Evolutionary conservation across 192 early-diverging fungal species (phyloP), one percentile per base, ranked within the genome.

Genomic region (Entomortierella lignicola): DNA sequence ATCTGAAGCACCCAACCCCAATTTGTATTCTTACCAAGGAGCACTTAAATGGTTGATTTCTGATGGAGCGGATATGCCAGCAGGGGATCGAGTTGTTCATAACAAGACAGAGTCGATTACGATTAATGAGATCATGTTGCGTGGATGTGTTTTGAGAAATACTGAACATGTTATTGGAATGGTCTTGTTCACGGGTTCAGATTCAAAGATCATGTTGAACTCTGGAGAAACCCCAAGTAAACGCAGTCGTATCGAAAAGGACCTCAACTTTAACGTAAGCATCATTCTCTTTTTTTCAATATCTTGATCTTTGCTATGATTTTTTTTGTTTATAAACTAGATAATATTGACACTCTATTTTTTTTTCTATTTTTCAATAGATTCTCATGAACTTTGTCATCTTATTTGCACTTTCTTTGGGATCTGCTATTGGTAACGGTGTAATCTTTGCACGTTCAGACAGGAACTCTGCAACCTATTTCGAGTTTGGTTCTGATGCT

Each of bases 141-240:
- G 98, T 50, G 97, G 97, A 37, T 97, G 95, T 83, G 87, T 97
- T 17, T 80, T 99, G 34, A 85, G 96, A 23, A 98, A 99, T 85
- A 99, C 98, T 3, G 71, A 88, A 59, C 97, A 94, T 88, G 86
- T 91, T 8, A 94, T 96, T 67, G 96, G 94, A 17, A 83, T 96
- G 47, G 95, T 90, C 0, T 77, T 97, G 20, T 98, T 92, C 79
- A 97, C 96, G 11, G 98, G 98, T 26, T 73, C 86, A 63, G 97
- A 99, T n/a, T 94, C 96, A 23, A 98, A 98, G 81, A 95, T 99
- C 53, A 95, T 97, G 92, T 81, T 97, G 62, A 99, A 99, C 72
- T 90, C 94, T 2, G 96, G 97, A 26, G 87, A 88, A 52, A 98
- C 97, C 1, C 97, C 97, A 13, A 93, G 91, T 44, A 99, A 98